Evolutionary conservation across 139 green algal genomes (phyloP).

Genomic region (Volvox reticuliferus): DNA sequence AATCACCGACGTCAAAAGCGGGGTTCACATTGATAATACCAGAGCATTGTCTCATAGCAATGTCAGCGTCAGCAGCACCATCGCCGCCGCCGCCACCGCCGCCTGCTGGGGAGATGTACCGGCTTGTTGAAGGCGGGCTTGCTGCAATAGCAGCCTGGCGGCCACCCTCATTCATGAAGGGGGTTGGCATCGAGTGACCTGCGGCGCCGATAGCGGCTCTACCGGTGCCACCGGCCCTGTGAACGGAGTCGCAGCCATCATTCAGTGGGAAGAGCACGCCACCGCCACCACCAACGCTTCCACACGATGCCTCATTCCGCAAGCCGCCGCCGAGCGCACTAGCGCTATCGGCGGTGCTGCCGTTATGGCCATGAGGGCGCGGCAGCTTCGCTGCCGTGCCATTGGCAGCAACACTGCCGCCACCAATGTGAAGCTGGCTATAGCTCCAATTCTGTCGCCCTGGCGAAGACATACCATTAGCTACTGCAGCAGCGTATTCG

Average conservation of each 20-base stretch:
- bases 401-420: background rate
- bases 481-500: background rate
- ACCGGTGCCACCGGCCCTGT: no score
- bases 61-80: background rate
- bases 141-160: background rate
- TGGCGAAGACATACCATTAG: background rate
- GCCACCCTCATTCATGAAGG: background rate
- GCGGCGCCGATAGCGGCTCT: no score
- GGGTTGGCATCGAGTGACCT: background rate
- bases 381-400: background rate
- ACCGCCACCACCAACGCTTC: no score
- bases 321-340: background rate
- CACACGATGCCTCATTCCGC: background rate
- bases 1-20: conserved; percentile 23
- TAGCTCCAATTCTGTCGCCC: background rate
- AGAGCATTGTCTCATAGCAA: background rate
- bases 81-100: background rate
- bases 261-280: background rate
- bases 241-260: no score
- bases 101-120: background rate
- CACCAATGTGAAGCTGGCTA: background rate
- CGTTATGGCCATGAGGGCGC: background rate
- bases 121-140: background rate
- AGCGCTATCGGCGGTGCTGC: background rate
- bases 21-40: conserved; percentile 9